Conservation (phyloP, 306 rosid genomes). For the Dryas octopetala region DNA sequence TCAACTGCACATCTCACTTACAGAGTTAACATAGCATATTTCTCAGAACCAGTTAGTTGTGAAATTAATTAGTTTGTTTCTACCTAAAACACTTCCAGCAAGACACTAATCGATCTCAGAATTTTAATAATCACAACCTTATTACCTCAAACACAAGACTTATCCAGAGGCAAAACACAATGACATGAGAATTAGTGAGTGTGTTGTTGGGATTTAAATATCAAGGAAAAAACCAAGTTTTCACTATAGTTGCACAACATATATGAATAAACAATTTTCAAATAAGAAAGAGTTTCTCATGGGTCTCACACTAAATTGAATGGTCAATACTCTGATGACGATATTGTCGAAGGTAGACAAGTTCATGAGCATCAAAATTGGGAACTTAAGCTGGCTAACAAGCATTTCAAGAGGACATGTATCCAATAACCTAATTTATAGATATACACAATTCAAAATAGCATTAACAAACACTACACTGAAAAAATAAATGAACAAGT, state of each 20-base stretch:
- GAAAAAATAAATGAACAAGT: no score
- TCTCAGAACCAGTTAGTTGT: background rate
- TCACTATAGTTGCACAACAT: background rate
- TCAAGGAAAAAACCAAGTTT: background rate
- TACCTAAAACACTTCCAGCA: background rate
- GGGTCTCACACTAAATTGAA: no score
- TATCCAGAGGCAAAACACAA: constrained; percentile 4
- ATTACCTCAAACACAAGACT: background rate
- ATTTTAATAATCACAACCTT: background rate
- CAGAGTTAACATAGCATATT: background rate
- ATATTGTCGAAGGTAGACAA: background rate
- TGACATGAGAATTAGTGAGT: background rate
- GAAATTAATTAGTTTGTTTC: background rate
- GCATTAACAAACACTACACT: background rate
- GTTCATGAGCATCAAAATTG: background rate
- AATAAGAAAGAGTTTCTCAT: no score
- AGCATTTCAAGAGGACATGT: background rate
- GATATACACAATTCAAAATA: background rate
- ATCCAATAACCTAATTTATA: background rate
- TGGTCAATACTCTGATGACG: no score
- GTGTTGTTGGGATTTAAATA: background rate
- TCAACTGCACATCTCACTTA: background rate
- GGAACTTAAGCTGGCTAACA: background rate
- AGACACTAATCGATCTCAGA: background rate
- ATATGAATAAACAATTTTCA: background rate